Evolutionary conservation across 495 filamentous ascomycete species (phyloP), one percentile per base, ranked within the genome.

Genomic region (Annulohypoxylon stygium): DNA sequence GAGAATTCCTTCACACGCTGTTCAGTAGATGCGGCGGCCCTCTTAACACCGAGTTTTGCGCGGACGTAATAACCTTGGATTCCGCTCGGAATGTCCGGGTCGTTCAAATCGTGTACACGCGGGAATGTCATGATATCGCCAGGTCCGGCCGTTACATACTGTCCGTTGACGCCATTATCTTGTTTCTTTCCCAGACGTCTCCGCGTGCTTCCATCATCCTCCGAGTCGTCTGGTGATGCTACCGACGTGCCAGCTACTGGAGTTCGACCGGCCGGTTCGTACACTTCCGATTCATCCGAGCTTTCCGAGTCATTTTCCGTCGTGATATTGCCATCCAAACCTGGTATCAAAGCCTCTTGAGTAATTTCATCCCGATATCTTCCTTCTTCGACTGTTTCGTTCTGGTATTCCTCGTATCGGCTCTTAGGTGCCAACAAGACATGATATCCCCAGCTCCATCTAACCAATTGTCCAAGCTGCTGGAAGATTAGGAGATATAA

Each of bases 371-470:
- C 91, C 64, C 82, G 85, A 80, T 94, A 95, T 72, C 87, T 86
- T 25, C 92, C 93, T 69, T 90, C 88, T 78, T 94, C 91, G 14
- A 90, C 81, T 4, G 81, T 78, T 43, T 87, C 85, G 18, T 86
- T 78, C 12, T 82, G 84, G 50, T 88, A 86, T 43, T 91, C 89
- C 18, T 84, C 85, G 69, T 92, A 91, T 65, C 91, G 90, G 26
- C 89, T 87, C 65, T 91, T 89, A 2, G 94, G 93, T 14, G 94
- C 94, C 7, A 99, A 85, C 14, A 99, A 83, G 47, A 98, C 89
- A 75, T 97, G 93, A 76, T 97, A 98, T 8, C 96, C 96, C 97
- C 97, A 99, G 71, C 93, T 98, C 96, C 96, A 99, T 61, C 96
- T 87, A 54, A 99, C 91, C 20, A 98, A 85, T 80, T 99, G 96